A percentile compares a stretch with the other conserved stretches of the same genome.
phyloP scores from a whole-genome alignment of 192 early-diverging fungal genomes.

The Podila verticillata region DNA sequence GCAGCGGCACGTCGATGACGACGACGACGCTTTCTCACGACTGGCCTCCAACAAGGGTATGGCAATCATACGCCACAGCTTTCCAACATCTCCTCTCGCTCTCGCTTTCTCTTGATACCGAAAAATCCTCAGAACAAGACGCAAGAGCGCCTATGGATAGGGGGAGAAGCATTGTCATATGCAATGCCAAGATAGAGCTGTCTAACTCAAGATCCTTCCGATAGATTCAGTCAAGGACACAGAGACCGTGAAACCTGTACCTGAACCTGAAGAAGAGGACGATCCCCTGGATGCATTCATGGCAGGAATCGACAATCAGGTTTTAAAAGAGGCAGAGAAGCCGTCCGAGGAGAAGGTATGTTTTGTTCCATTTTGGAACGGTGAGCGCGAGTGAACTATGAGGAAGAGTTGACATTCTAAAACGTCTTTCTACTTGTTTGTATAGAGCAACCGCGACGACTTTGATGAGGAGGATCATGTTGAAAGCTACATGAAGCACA shows the following conservation, averaged over 20 bases:
- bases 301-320: conserved; percentile 72
- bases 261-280: conserved; percentile 60
- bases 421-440: neutral
- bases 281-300: conserved; percentile 90
- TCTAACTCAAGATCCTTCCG: conserved; percentile 3
- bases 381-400: neutral
- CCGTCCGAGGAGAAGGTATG: conserved; percentile 60
- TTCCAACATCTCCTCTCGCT: neutral
- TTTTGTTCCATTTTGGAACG: neutral
- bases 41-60: conserved; percentile 31
- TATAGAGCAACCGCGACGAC: conserved; percentile 66
- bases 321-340: conserved; percentile 55
- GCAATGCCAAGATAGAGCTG: neutral
- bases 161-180: neutral
- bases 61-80: neutral
- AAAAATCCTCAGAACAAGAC: neutral
- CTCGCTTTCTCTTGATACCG: neutral
- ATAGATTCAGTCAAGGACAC: conserved; percentile 40
- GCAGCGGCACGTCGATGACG: conserved; percentile 23
- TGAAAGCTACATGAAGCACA: conserved; percentile 78
- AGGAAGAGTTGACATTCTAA: neutral
- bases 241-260: conserved; percentile 36
- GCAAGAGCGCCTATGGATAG: too few species aligned
- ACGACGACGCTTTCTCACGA: conserved; percentile 35
- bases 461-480: conserved; percentile 82